Percentiles rank a stretch among this genome's conserved stretches.
These are phyloP conservation scores for Nitzschia putrida DNA, from an alignment of 108 stramenopile species.

Conservation along the genomic window DNA sequence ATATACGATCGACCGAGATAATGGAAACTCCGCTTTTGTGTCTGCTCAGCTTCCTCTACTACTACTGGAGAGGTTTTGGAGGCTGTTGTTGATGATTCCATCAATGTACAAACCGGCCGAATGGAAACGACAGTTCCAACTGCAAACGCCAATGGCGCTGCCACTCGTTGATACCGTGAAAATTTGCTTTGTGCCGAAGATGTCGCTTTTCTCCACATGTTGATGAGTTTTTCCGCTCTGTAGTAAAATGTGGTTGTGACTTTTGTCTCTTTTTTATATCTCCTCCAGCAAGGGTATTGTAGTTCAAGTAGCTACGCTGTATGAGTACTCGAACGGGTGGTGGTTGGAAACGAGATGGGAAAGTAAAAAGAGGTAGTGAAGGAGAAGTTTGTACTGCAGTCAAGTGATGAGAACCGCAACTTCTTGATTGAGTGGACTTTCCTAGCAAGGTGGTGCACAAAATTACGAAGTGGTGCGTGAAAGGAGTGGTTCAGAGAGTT, in stretches of 20 bases:
- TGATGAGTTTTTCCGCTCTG: background rate
- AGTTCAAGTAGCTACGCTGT: too few relatives aligned
- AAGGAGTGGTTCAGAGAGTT: too few relatives aligned
- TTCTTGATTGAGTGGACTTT: too few relatives aligned
- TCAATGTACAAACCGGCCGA: constrained; percentile 16
- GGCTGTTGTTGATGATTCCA: constrained; percentile 8
- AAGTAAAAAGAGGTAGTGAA: background rate
- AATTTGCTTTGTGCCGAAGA: background rate
- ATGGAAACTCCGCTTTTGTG: constrained; percentile 36
- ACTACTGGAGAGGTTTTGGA: background rate
- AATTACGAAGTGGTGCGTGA: too few relatives aligned
- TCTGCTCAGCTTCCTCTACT: background rate
- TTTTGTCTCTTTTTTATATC: too few relatives aligned
- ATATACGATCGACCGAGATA: constrained; percentile 68
- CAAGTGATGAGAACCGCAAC: constrained; percentile 6
- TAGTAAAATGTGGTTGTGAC: background rate
- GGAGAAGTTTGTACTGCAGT: background rate
- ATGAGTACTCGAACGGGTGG: too few relatives aligned
- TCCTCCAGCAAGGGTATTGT: background rate
- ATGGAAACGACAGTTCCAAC: constrained; percentile 5
- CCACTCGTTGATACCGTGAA: background rate
- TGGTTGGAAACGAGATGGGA: background rate
- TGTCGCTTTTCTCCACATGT: constrained; percentile 10
- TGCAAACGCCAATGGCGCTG: constrained; percentile 18
- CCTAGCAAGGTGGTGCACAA: too few relatives aligned